Evolutionary conservation across 106 monocot species (phyloP), one percentile per base, ranked within the genome.

Genomic region (Hemerocallis citrina): DNA sequence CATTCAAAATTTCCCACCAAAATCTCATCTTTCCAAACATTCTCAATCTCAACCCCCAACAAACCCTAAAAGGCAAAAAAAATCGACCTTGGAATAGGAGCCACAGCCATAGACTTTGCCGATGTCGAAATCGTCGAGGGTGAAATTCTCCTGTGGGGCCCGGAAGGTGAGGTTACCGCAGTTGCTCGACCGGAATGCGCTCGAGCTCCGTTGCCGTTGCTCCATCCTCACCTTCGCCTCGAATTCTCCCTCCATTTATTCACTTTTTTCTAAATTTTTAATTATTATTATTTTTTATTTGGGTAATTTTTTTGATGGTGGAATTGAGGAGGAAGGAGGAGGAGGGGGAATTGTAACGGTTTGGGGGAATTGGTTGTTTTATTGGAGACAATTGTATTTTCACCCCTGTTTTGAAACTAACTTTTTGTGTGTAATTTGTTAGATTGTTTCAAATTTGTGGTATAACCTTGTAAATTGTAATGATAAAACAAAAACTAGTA

Each of bases 131-230:
- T 76, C 76, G 5, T 59, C 55, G 22, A 66, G 29, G 33, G 76
- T 70, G 76, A 65, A 76, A 24, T 65, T 65, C 68, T 65, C 69
- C 60, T 70, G 76, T 25, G 70, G 76, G 48, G 76, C 69, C 39
- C 76, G 45, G 34, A 76, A 76, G 2, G 41, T 33, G 13, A 76
- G 58, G 61, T n/a, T n/a, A n/a, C n/a, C n/a, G n/a, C n/a, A n/a
- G 61, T 38, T 64, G 65, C 52, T 58, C 52, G 23, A 52, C 22
- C 63, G 46, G 14, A 40, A 33, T 0, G 22, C 16, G 21, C 61
- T 38, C 30, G 40, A 21, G 50, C 56, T 46, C 57, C 37, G 43
- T 22, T 55, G 52, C 1, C 59, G 68, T 19, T 47, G 50, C 47
- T 59, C 35, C 23, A 57, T 11, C 32, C 40, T 43, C 40, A 70